These are phyloP conservation scores for Amanita brunnescens DNA, from an alignment of 768 basidiomycete genomes.

Conservation along the genomic window DNA sequence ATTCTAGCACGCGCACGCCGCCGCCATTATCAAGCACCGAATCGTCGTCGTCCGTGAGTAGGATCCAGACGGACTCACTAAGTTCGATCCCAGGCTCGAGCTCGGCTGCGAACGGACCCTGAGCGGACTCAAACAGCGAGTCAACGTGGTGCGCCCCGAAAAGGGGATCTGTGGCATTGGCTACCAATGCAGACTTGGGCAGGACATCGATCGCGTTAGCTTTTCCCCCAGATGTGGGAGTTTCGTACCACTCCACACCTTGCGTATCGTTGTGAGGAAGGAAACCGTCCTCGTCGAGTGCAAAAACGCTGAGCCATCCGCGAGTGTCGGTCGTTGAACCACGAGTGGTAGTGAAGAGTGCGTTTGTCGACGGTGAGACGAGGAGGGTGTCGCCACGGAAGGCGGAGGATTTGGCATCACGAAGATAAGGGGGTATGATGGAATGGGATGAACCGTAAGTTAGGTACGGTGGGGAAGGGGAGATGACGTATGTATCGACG, in stretches of 20 bases:
- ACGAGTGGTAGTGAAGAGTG: constrained; percentile 40
- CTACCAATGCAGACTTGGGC: constrained; percentile 16
- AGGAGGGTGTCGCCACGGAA: constrained; percentile 41
- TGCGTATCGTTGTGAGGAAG: constrained; percentile 18
- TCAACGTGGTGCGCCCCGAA: not conserved
- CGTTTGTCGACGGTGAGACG: constrained; percentile 30
- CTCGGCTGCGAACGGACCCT: not conserved
- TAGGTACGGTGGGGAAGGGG: constrained; percentile 16
- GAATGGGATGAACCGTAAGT: constrained; percentile 24
- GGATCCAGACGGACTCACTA: constrained; percentile 34
- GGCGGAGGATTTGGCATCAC: not conserved
- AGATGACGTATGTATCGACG: constrained; percentile 35
- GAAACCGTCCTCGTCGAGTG: constrained; percentile 29
- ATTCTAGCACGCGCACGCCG: constrained; percentile 39
- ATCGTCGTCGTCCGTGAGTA: constrained; percentile 42
- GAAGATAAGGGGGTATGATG: constrained; percentile 19
- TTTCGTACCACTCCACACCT: constrained; percentile 30
- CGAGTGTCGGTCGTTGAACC: constrained; percentile 25
- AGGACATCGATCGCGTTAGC: constrained; percentile 42
- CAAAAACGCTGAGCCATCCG: constrained; percentile 38
- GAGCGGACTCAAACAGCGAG: not conserved
- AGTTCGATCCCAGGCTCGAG: constrained; percentile 8
- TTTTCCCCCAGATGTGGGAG: constrained; percentile 41
- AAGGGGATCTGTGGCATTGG: not conserved
- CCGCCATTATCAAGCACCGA: constrained; percentile 20